These are phyloP conservation scores for Citeromyces siamensis DNA, from an alignment of 1,139 yeast species.

Conservation along the genomic window DNA sequence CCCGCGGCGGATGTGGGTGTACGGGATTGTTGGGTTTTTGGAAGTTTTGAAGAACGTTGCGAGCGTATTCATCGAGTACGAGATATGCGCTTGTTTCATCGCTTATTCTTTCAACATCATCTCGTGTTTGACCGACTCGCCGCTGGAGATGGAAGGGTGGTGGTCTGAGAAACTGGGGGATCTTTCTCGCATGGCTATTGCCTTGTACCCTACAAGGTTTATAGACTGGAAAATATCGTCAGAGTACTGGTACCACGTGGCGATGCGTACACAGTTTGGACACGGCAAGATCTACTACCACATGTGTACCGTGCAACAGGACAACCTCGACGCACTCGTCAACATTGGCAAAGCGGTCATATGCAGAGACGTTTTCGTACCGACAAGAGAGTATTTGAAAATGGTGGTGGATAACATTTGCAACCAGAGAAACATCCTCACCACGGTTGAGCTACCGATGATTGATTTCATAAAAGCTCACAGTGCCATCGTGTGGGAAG, in stretches of 20 bases:
- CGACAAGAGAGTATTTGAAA: constrained; percentile 64
- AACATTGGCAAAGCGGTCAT: constrained; percentile 68
- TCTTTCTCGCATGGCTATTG: constrained; percentile 73
- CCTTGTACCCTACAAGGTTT: constrained; percentile 60
- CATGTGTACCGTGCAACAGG: constrained; percentile 75
- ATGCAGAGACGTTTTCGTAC: constrained; percentile 73
- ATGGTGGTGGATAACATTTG: constrained; percentile 70
- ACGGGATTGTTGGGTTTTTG: constrained; percentile 66
- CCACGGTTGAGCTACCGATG: constrained; percentile 29
- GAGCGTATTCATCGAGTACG: constrained; percentile 22
- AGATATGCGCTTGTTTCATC: constrained; percentile 21
- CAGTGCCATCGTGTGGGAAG: constrained; percentile 34
- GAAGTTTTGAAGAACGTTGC: constrained; percentile 64
- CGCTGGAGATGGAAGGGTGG: constrained; percentile 43
- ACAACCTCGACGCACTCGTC: constrained; percentile 66
- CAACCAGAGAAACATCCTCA: constrained; percentile 52
- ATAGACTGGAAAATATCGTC: constrained; percentile 77
- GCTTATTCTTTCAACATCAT: constrained; percentile 20
- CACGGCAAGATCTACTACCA: constrained; percentile 75
- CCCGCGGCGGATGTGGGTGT: constrained; percentile 73
- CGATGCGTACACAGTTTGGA: constrained; percentile 62
- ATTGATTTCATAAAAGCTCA: constrained; percentile 57
- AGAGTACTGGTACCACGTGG: constrained; percentile 62
- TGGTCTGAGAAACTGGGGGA: constrained; percentile 72
- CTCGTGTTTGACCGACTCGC: constrained; percentile 19